Conservation (phyloP, 805 yeast genomes). For the Hanseniaspora hatyaiensis region DNA sequence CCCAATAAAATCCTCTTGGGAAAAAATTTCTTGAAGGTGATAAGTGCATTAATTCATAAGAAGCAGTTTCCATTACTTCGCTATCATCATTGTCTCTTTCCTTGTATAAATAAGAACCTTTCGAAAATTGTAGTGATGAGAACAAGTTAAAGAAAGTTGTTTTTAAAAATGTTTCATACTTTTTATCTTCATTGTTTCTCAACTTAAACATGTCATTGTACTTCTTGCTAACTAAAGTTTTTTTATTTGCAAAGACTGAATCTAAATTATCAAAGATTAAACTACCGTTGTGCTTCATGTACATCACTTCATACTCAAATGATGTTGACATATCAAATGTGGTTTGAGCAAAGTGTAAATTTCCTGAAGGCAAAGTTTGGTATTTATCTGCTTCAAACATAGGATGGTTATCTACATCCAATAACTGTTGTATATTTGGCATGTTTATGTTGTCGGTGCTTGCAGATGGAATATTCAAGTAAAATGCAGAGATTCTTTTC, state of each 20-base stretch:
- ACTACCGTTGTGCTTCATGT: conserved; percentile 33
- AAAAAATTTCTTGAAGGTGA: conserved; percentile 90
- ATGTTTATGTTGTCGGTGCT: conserved; percentile 25
- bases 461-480: conserved; percentile 24
- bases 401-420: conserved; percentile 33
- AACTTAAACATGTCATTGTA: conserved; percentile 32
- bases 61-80: conserved; percentile 59
- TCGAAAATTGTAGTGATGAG: conserved; percentile 82
- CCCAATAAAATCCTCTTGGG: conserved; percentile 98
- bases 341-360: conserved; percentile 68
- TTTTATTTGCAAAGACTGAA: conserved; percentile 17
- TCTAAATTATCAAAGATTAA: conserved; percentile 34
- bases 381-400: background rate
- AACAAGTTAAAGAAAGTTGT: conserved; percentile 69
- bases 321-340: conserved; percentile 46
- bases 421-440: conserved; percentile 41
- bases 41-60: conserved; percentile 61
- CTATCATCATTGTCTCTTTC: conserved; percentile 37
- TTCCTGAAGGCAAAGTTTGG: conserved; percentile 50
- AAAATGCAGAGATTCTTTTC: conserved; percentile 51
- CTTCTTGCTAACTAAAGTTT: conserved; percentile 36
- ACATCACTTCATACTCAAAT: conserved; percentile 64
- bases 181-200: conserved; percentile 35
- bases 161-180: conserved; percentile 51
- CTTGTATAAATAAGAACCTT: conserved; percentile 74